Evolutionary conservation across 2,329 filamentous ascomycete species (phyloP), one percentile per base, ranked within the genome.

Genomic region (Fusarium poae): DNA sequence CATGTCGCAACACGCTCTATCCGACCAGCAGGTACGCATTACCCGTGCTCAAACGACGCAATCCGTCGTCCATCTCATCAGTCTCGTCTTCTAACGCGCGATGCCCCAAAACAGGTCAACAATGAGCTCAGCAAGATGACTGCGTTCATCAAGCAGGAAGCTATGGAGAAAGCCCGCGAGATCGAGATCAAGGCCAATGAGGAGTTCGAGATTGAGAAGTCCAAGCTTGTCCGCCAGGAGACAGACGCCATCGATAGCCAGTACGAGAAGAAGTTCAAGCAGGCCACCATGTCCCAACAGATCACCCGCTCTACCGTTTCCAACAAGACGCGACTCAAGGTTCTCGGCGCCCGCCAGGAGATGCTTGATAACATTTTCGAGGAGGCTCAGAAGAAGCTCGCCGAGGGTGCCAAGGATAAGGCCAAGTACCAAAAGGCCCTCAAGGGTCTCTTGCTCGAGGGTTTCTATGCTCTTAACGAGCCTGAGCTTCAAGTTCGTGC

Each of bases 61-160:
- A 62, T 49, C 58, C 62, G 57, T 66, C 63, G 52, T 60, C 39
- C 46, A 48, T 71, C 60, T 61, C 42, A 29, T 42, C 42, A 55
- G 29, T 37, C 39, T 53, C 45, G 27, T 50, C 25, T 55, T 65
- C 68, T 73, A 65, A 73, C 65, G 32, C 49, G 37, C 57, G 35
- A 54, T 25, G 32, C 44, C 27, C 30, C 23, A 44, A 15, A 46
- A 44, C 25, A 98, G 94, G 96, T 99, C 87, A 91, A 92, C 83
- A 91, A 93, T 83, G 96, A 99, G 89, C 92, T 99, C 83, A 94
- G 93, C 87, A 99, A 99, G 89, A 99, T 99, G 96, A 98, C 96
- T 64, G 95, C 94, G 79, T 99, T 99, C 89, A 99, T 99, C 89
- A 93, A 94, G 82, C 96, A 98, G 84, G 96, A 99, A 85, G 96